Percentiles rank a stretch among this genome's conserved stretches.
phyloP scores from a whole-genome alignment of 352 stramenopile genomes.

The Thraustotheca clavata region DNA sequence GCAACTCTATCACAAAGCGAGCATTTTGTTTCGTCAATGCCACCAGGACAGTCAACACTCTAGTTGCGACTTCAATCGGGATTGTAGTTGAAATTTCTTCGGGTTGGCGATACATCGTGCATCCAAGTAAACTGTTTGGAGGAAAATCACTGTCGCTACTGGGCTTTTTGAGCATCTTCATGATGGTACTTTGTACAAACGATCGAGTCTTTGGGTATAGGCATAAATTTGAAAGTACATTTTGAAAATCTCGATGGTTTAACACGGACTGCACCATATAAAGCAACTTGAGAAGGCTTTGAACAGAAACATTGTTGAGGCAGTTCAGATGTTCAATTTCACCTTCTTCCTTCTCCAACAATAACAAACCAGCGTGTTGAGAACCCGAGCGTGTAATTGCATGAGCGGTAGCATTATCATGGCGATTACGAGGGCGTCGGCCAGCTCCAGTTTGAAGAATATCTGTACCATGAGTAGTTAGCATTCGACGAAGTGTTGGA shows the following conservation, averaged over 20 bases:
- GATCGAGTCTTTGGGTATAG: constrained; percentile 61
- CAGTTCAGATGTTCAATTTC: constrained; percentile 50
- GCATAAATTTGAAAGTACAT: constrained; percentile 67
- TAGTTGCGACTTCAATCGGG: constrained; percentile 75
- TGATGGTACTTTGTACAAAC: constrained; percentile 48
- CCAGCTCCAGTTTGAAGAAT: constrained; percentile 23
- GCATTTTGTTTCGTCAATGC: constrained; percentile 88
- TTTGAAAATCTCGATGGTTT: constrained; percentile 75
- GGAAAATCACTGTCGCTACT: constrained; percentile 43
- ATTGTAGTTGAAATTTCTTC: constrained; percentile 23
- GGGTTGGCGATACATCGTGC: constrained; percentile 24
- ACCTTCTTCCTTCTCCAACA: constrained; percentile 65
- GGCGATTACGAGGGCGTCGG: constrained; percentile 21
- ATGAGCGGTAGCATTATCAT: constrained; percentile 15
- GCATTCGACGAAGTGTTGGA: constrained; percentile 66
- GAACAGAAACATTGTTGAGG: constrained; percentile 54
- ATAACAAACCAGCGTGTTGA: constrained; percentile 42
- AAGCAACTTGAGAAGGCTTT: constrained; percentile 56
- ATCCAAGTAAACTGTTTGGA: constrained; percentile 46
- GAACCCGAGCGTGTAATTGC: constrained; percentile 11
- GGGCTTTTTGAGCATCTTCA: constrained; percentile 48
- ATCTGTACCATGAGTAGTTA: constrained; percentile 63
- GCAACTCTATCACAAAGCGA: constrained; percentile 84
- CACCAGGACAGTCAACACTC: constrained; percentile 81
- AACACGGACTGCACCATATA: constrained; percentile 77